These are phyloP conservation scores for Talaromyces albobiverticillius DNA, from an alignment of 2,329 filamentous ascomycete genomes.

Conservation along the genomic window DNA sequence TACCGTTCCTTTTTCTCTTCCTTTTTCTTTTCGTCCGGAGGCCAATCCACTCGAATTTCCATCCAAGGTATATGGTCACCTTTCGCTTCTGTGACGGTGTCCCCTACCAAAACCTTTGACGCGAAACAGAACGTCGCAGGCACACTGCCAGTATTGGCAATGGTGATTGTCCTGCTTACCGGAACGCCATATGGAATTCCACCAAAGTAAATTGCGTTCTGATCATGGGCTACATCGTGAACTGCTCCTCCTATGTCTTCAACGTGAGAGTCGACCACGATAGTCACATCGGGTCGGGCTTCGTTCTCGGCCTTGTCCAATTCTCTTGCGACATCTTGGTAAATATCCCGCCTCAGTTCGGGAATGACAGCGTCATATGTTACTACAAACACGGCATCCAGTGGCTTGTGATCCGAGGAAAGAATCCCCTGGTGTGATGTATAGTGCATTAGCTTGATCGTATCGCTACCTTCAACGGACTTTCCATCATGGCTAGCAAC, in stretches of 20 bases:
- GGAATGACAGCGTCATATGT: slow-evolving; percentile 85
- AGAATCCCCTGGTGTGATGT: slow-evolving; percentile 83
- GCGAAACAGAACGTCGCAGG: slow-evolving; percentile 77
- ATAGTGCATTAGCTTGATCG: slow-evolving; percentile 65
- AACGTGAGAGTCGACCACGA: slow-evolving; percentile 67
- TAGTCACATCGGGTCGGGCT: slow-evolving; percentile 73
- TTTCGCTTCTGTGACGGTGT: slow-evolving; percentile 35
- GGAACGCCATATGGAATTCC: slow-evolving; percentile 66
- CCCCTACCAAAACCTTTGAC: slow-evolving; percentile 59
- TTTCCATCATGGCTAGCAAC: slow-evolving; percentile 41
- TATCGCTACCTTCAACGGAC: slow-evolving; percentile 42
- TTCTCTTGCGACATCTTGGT: slow-evolving; percentile 82
- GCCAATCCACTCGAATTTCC: slow-evolving; percentile 60
- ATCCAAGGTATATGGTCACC: slow-evolving; percentile 62
- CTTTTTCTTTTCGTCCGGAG: slow-evolving; percentile 38
- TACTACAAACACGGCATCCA: slow-evolving; percentile 77
- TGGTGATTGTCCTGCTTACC: slow-evolving; percentile 67
- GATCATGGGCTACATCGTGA: slow-evolving; percentile 30
- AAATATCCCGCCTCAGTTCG: slow-evolving; percentile 76
- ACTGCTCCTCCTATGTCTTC: slow-evolving; percentile 34
- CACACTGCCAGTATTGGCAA: slow-evolving; percentile 89
- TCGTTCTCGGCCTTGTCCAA: slow-evolving; percentile 92
- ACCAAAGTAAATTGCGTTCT: slow-evolving; percentile 73
- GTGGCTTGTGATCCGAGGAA: slow-evolving; percentile 93
- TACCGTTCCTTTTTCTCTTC: slow-evolving; percentile 25